Evolutionary conservation across 768 basidiomycete genomes (phyloP).

Genomic region (Suillus sp.): DNA sequence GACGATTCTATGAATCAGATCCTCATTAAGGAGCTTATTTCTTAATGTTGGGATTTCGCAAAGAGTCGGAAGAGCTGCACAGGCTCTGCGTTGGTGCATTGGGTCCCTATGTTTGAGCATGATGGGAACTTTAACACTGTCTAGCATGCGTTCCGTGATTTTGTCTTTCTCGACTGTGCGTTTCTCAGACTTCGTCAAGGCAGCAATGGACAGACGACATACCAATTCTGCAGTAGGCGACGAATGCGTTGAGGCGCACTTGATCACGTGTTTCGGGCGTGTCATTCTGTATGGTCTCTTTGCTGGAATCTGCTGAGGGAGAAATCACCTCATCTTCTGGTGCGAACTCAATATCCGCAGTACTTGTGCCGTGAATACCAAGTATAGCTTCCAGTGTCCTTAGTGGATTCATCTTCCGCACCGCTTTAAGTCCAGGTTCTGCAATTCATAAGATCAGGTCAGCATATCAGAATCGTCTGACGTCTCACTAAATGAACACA

Average conservation of each 20-base stretch:
- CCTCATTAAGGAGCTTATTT: conserved; percentile 18
- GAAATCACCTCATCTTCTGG: neutral
- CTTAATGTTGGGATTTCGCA: conserved; percentile 24
- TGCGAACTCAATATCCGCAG: neutral
- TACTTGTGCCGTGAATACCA: neutral
- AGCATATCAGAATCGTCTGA: neutral
- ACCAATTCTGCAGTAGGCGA: conserved; percentile 28
- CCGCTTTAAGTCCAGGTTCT: conserved; percentile 21
- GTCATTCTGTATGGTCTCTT: neutral
- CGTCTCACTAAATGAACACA: conserved; percentile 31
- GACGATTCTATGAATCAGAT: conserved; percentile 24
- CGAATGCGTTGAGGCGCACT: conserved; percentile 29
- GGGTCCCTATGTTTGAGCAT: conserved; percentile 19
- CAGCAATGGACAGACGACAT: conserved; percentile 20
- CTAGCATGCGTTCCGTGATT: neutral
- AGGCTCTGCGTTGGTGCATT: conserved; percentile 24
- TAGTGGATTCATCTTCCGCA: neutral
- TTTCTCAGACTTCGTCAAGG: neutral
- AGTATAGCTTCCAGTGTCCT: neutral
- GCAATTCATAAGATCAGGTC: neutral
- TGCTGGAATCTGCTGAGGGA: neutral
- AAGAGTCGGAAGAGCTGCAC: conserved; percentile 32
- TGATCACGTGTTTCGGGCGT: conserved; percentile 17
- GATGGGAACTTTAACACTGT: conserved; percentile 13
- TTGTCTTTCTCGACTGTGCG: conserved; percentile 11